Evolutionary conservation across 1,139 yeast genomes (phyloP).

Genomic region (Cylindricascospora bacillispora): DNA sequence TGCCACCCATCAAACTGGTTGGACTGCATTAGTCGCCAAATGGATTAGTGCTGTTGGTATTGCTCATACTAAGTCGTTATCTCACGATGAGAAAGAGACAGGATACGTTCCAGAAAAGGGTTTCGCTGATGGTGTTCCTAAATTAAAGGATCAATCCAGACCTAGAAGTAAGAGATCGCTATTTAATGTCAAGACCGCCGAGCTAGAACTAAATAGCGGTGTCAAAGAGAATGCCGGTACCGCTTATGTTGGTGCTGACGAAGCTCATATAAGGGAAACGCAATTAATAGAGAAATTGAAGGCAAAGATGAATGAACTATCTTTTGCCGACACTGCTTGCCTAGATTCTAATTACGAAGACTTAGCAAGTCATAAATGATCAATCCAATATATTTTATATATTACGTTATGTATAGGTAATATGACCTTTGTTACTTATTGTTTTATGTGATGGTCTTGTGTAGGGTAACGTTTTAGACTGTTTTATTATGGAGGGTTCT

Average conservation of each 20-base stretch:
- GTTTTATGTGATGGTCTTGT: too few species aligned
- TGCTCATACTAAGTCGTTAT: conserved; percentile 1
- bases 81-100: too few species aligned
- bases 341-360: too few species aligned
- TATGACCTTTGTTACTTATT: too few species aligned
- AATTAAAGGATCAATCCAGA: conserved; percentile 30
- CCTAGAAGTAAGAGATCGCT: conserved; percentile 60
- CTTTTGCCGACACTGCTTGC: conserved; percentile 6
- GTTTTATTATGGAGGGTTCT: too few species aligned
- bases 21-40: conserved; percentile 90
- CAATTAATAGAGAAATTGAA: conserved; percentile 11
- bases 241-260: conserved; percentile 8
- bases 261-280: conserved; percentile 11
- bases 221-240: conserved; percentile 5
- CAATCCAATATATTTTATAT: too few species aligned
- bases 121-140: conserved; percentile 13
- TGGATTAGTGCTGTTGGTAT: conserved; percentile 71
- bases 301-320: conserved; percentile 9
- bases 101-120: conserved; percentile 5
- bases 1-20: conserved; percentile 92
- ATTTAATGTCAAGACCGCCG: conserved; percentile 48
- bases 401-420: too few species aligned
- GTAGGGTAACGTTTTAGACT: too few species aligned
- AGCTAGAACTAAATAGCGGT: conserved; percentile 40
- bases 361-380: too few species aligned